Evolutionary conservation across 2,329 filamentous ascomycete species (phyloP), one percentile per base, ranked within the genome.

Genomic region (Aspergillus puulaauensis): DNA sequence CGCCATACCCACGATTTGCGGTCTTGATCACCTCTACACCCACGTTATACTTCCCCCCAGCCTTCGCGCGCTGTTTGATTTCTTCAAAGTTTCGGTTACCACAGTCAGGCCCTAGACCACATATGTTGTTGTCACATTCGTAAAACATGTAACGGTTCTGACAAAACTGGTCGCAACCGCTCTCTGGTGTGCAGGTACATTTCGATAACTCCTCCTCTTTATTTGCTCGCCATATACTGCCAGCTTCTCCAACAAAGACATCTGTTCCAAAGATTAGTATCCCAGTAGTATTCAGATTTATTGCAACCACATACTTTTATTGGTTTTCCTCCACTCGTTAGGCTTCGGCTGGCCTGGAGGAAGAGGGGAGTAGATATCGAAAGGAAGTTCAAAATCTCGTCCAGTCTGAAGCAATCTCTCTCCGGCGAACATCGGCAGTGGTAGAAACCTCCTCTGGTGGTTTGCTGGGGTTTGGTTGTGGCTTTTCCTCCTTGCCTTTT

Each of bases 111-210:
- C 89, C 89, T 15, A 93, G 79, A 58, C 87, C 90, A 79, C 95
- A 99, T 73, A 97, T 99, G 57, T 83, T 88, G 47, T 89, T 84
- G 73, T 98, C 91, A 72, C 95, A 99, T 77, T 99, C 95, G 73
- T 97, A 98, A 56, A 96, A 87, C 92, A 98, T 98, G 73, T 92
- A 92, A 61, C 92, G 84, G 73, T 99, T 99, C 70, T 96, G 90
- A 75, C 95, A 99, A 67, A 90, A 84, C 62, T 97, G 91, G 62
- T 87, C 90, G 68, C 95, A 98, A 37, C 91, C 92, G 54, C 88
- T 86, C 53, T 93, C 90, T 6, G 84, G 80, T 43, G 79, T 86
- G 77, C 92, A 96, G 57, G 91, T 86, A 70, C 92, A 96, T 70
- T 86, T 85, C 58, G 89, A 91, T 60, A 90, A 84, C 66, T 91